Evolutionary conservation across 2,329 filamentous ascomycete species (phyloP), one percentile per base, ranked within the genome.

Genomic region (Pezicula rhizophila): DNA sequence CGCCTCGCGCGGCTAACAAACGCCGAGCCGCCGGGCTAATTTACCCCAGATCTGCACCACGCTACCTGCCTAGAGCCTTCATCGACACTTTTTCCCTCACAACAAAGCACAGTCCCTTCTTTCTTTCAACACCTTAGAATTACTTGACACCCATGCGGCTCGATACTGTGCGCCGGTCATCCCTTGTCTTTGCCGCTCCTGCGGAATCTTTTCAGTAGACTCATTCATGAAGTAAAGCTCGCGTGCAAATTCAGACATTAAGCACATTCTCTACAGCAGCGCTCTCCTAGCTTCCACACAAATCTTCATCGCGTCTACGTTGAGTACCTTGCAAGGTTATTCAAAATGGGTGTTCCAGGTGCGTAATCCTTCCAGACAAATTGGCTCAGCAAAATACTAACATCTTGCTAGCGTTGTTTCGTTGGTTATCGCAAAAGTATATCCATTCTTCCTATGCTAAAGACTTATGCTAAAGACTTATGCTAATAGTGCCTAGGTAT

Each of bases 381-480:
- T 40, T 12, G 31, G 7, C 28, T 8, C 6, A 34, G n/a, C 34
- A 23, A 38, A 46, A 23, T 50, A 38, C 50, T 54, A 48, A 53
- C 41, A 20, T 17, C 31, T 37, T 26, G 14, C 26, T 38, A 59
- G 62, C 62, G 40, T 52, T 64, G 17, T 97, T 96, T 70, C 80
- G 62, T 79, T 99, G 93, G 93, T 85, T 99, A 48, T 96, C 90
- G 68, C 89, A 86, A 74, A 97, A 96, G 67, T 99, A 97, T 65
- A 92, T 1, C 92, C 52, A 96, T 96, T 73, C 96, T 97, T 66
- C 88, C 96, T 56, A 41, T 35, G 39, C 28, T 44, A 7, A 14
- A 10, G 11, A 15, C 35, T 35, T 11, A 4, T 17, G 35, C 28
- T 47, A 25, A 33, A n/a, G n/a, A 15, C 35, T 35, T 11, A 4